These are phyloP conservation scores for Zopfia rhizophila DNA, from an alignment of 2,329 filamentous ascomycete species.

Conservation along the genomic window DNA sequence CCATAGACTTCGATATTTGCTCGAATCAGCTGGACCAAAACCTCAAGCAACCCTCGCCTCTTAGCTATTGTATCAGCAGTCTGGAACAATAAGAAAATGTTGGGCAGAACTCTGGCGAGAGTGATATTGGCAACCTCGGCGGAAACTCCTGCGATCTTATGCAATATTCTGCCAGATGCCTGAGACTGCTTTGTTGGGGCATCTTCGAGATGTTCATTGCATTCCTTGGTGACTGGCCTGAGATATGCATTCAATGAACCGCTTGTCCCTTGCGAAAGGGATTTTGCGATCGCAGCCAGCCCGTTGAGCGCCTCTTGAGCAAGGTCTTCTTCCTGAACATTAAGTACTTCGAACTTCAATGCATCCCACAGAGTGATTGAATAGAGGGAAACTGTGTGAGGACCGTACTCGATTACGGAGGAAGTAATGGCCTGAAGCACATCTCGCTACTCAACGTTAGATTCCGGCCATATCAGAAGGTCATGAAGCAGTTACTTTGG, in stretches of 20 bases:
- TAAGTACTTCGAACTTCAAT: constrained; percentile 75
- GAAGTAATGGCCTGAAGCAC: constrained; percentile 71
- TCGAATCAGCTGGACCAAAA: constrained; percentile 66
- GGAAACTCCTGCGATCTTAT: constrained; percentile 66
- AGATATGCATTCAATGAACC: constrained; percentile 65
- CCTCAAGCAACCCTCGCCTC: constrained; percentile 70
- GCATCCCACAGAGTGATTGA: constrained; percentile 75
- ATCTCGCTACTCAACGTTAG: constrained; percentile 61
- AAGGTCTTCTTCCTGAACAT: constrained; percentile 73
- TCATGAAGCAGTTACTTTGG: constrained; percentile 62
- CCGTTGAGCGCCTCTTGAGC: constrained; percentile 68
- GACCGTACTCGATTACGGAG: constrained; percentile 68
- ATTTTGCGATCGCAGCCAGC: constrained; percentile 65
- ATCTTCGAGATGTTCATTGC: constrained; percentile 73
- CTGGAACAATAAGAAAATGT: constrained; percentile 69
- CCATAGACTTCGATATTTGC: constrained; percentile 68
- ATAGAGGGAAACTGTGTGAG: constrained; percentile 68
- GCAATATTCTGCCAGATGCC: constrained; percentile 70
- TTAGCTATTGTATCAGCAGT: constrained; percentile 70
- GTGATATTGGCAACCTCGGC: constrained; percentile 65
- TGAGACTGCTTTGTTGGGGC: constrained; percentile 75
- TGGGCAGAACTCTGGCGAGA: constrained; percentile 66
- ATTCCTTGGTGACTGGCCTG: constrained; percentile 71
- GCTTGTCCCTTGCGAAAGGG: constrained; percentile 62
- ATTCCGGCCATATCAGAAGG: constrained; percentile 2